Evolutionary conservation across 371 early-diverging fungal genomes (phyloP).

Genomic region (Blakeslea trispora): DNA sequence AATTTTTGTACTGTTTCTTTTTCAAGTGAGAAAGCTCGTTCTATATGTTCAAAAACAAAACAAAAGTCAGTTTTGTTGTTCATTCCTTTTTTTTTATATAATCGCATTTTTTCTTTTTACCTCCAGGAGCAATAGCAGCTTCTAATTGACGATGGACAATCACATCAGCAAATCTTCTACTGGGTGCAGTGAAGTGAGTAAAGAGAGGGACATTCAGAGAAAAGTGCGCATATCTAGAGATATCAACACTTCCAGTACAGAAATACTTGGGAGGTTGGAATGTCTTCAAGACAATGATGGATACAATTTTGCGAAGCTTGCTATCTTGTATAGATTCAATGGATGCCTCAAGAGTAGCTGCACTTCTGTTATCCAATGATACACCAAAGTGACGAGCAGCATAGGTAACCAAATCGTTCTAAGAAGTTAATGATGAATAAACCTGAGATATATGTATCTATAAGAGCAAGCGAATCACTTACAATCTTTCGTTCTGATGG

Average conservation of each 20-base stretch:
- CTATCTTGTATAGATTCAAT: slow-evolving; percentile 63
- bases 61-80: too few species aligned
- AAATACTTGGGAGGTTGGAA: slow-evolving; percentile 89
- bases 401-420: slow-evolving; percentile 44
- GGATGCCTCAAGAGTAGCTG: slow-evolving; percentile 63
- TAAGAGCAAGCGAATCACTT: too few species aligned
- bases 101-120: slow-evolving; percentile 2
- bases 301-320: slow-evolving; percentile 53
- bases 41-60: too few species aligned
- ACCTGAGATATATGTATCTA: neutral
- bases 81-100: neutral
- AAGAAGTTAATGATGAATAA: neutral
- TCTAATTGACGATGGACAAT: slow-evolving; percentile 88
- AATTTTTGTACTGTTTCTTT: slow-evolving; percentile 52
- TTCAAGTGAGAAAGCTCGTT: slow-evolving; percentile 56
- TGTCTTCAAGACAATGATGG: slow-evolving; percentile 68
- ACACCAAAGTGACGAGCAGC: slow-evolving; percentile 55
- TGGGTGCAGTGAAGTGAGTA: slow-evolving; percentile 94
- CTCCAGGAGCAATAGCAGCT: slow-evolving; percentile 21
- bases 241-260: slow-evolving; percentile 79
- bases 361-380: slow-evolving; percentile 48
- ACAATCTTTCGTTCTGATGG: slow-evolving; percentile 63
- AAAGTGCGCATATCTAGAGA: slow-evolving; percentile 69
- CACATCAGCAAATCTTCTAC: slow-evolving; percentile 93
- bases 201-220: slow-evolving; percentile 77